Base-by-base conservation (phyloP, 78 protist genomes). In the Dictyostelium purpureum region DNA sequence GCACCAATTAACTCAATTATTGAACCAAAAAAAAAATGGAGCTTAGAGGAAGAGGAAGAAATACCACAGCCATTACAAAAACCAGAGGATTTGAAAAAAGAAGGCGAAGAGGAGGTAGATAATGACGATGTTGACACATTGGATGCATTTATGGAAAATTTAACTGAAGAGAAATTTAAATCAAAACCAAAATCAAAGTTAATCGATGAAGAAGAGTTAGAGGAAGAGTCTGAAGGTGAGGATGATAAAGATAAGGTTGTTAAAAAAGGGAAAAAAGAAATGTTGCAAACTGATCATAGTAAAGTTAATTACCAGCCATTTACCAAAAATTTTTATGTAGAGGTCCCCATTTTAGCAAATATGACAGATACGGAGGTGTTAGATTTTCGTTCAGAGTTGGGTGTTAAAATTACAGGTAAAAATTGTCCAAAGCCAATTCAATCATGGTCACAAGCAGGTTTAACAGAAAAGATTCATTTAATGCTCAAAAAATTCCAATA, bases 361-460 rank as follows among this genome's bases (percentile, higher is more conserved):
- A 69, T 98, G 94, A 91, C 95, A 10, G 91, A 69, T 9, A 97
- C 94, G 51, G 97, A 96, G 51, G 97, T 85, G 12, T 5, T 73
- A 79, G 49, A 47, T n/a, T 51, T 28, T 47, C 77, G 94, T 19
- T 74, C 74, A 1, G 95, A 95, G 21, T 69, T 91, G 19, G 98
- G 93, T 16, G 70, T 74, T 3, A 95, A 85, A 45, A 89, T 81
- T 18, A 73, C 80, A 2, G 82, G 92, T 12, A 70, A 71, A 42
- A 63, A 85, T 33, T 80, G 94, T 63, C 99, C 99, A 4, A 24
- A 40, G 31, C 99, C 99, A 12, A 75, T 98, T 65, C 69, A 67
- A 65, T 67, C 49, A 5, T 99, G 99, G 99, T 33, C 89, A 6
- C 99, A 98, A 67, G 65, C 88, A 42, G 99, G 98, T 5, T 85